Base-by-base conservation (phyloP, 768 basidiomycete species). In the Rhizopogon sp. region DNA sequence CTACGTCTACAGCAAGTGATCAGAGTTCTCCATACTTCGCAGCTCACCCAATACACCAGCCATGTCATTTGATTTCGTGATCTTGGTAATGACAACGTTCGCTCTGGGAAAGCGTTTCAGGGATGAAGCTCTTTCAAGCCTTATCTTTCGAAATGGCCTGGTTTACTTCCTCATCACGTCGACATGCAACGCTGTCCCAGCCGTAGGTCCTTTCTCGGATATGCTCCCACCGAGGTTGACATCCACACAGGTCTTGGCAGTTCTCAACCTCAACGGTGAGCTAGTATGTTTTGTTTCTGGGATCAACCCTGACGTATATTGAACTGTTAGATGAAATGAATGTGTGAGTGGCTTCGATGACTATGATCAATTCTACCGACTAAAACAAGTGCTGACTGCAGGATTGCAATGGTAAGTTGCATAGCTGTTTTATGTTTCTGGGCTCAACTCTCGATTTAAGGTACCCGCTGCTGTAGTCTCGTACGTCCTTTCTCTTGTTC, bases 131-230 rank as follows among this genome's bases (percentile, higher is more conserved):
- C 74, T 89, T n/a, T 87, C 85, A 78, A 76, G 78, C 60, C 68
- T 90, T 45, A 78, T 90, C 50, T 87, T 88, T 70, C 76, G 79
- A n/a, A 87, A 88, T 60, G 87, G 88, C 17, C 71, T 90, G 43
- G 79, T 86, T 6, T 88, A 83, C 64, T 88, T 88, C 62, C 55
- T 87, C 28, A 71, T 85, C 40, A 80, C 85, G 1, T 87, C 85
- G 58, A 73, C 79, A 14, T 83, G 78, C 51, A 88, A 88, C 59
- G 79, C 79, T 55, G 73, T 87, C 50, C 86, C 86, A 37, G 87
- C 88, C 20, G 84, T 85, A 65, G 60, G 82, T 54, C 35, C n/a
- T n/a, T 45, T 52, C 28, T 50, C 58, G 50, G 49, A 56, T 33
- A 58, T 35, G 33, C 16, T 14, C 22, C 14, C 25, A 57, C 29